phyloP scores from a whole-genome alignment of 495 filamentous ascomycete species.

The Arthonia radiata region DNA sequence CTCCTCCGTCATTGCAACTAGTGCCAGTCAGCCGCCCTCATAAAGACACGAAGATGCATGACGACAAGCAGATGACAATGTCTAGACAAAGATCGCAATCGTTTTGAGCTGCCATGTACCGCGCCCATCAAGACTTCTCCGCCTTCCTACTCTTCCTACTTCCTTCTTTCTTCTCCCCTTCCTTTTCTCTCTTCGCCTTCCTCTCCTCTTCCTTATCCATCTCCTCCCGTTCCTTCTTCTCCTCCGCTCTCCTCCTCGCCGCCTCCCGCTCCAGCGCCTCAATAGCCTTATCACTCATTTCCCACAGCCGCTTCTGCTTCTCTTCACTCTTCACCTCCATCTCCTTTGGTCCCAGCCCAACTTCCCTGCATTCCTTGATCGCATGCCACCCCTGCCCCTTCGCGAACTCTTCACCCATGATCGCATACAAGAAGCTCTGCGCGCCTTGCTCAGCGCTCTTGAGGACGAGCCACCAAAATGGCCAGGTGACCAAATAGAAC shows the following conservation, averaged over 20 bases:
- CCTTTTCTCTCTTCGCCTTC: too few relatives aligned
- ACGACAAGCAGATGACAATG: too few relatives aligned
- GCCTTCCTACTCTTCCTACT: conserved; percentile 5
- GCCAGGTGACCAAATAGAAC: conserved; percentile 54
- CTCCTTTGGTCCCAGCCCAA: conserved; percentile 42
- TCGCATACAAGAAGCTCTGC: conserved; percentile 63
- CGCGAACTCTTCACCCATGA: conserved; percentile 49
- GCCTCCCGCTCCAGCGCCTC: conserved; percentile 61
- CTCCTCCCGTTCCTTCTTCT: conserved; percentile 42
- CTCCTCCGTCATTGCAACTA: too few relatives aligned
- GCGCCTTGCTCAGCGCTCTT: conserved; percentile 65
- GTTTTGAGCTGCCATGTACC: too few relatives aligned
- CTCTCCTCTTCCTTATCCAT: conserved; percentile 18
- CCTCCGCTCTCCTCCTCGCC: conserved; percentile 35
- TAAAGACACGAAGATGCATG: too few relatives aligned
- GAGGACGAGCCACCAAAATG: conserved; percentile 63
- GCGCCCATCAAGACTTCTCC: too few relatives aligned
- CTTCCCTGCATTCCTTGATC: conserved; percentile 69
- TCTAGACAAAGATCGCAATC: conserved; percentile 4
- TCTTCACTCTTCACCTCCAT: conserved; percentile 17
- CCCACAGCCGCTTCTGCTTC: conserved; percentile 6
- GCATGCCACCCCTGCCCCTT: conserved; percentile 39
- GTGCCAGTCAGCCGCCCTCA: too few relatives aligned
- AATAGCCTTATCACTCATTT: conserved; percentile 63
- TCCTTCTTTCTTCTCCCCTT: conserved; percentile 13